Conservation (phyloP, 2,329 filamentous ascomycete genomes). For the Phoma sp. region DNA sequence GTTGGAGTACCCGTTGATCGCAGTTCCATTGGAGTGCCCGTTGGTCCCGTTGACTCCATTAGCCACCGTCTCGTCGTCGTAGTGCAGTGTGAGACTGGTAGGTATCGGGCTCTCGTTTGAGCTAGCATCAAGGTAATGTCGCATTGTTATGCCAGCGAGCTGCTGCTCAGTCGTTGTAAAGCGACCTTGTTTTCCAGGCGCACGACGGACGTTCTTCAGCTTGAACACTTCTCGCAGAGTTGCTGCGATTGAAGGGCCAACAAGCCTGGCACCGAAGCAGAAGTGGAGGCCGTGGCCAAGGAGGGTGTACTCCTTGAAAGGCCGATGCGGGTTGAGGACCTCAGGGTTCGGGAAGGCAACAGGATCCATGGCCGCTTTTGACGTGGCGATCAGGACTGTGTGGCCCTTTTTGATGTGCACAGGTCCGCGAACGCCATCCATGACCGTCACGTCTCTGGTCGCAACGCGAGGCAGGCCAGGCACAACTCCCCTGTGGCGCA, state of each 20-base stretch:
- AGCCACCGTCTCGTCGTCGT: slow-evolving; percentile 27
- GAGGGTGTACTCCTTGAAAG: slow-evolving; percentile 41
- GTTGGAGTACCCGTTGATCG: slow-evolving; percentile 11
- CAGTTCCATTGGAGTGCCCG: slow-evolving; percentile 14
- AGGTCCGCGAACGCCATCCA: slow-evolving; percentile 57
- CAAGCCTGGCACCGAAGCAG: slow-evolving; percentile 42
- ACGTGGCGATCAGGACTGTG: slow-evolving; percentile 50
- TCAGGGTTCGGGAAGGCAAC: slow-evolving; percentile 42
- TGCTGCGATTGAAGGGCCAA: slow-evolving; percentile 36
- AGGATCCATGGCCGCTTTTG: slow-evolving; percentile 47
- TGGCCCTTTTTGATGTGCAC: slow-evolving; percentile 52
- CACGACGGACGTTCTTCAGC: slow-evolving; percentile 40
- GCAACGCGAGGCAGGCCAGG: slow-evolving; percentile 61
- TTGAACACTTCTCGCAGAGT: slow-evolving; percentile 45
- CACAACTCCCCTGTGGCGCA: slow-evolving; percentile 60
- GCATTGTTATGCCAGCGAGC: slow-evolving; percentile 57
- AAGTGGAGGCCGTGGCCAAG: slow-evolving; percentile 44
- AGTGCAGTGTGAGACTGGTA: slow-evolving; percentile 35
- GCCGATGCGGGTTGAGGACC: slow-evolving; percentile 47
- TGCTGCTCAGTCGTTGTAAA: slow-evolving; percentile 55
- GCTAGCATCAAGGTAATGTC: slow-evolving; percentile 57
- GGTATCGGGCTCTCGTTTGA: slow-evolving; percentile 54
- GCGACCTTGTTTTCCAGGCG: slow-evolving; percentile 38
- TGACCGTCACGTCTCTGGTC: slow-evolving; percentile 54
- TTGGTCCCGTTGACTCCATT: slow-evolving; percentile 12